Evolutionary conservation across 192 early-diverging fungal genomes (phyloP), one percentile per base, ranked within the genome.

Genomic region (Helicostylum pulchrum): DNA sequence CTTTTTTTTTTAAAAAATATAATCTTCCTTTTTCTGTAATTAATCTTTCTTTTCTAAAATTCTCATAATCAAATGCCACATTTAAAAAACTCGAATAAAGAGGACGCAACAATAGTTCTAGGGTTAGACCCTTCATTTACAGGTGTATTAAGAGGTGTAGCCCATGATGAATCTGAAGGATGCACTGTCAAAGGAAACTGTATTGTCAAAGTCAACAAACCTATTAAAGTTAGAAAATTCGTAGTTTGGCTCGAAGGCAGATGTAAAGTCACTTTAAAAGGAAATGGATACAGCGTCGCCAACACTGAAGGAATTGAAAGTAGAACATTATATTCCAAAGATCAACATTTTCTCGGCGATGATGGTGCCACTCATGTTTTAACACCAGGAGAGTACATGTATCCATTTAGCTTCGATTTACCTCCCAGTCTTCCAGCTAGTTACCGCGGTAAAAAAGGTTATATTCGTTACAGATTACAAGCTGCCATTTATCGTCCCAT

Each of bases 381-480:
- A 21, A 21, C 67, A 43, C 64, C 71, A 15, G 71, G 71, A 14
- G 53, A 64, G 17, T 51, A 73, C 49, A 46, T 47, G 7, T 67
- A 73, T 34, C 62, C 52, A 1, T 73, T 73, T n/a, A 31, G 17
- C 7, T 64, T 73, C 26, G 65, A 73, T 12, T 42, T 73, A 12
- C 66, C 71, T 11, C 47, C 65, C 26, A 62, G 71, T 0, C 36
- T 81, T 12, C 79, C 79, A 8, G 71, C 77, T 8, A 74, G 71
- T 3, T 81, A 77, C 54, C 64, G 67, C 31, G 77, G 77, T 19
- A 81, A 75, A 50, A 72, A 73, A 56, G 79, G 79, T 7, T 78
- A 75, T 14, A 74, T 81, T 20, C 68, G 74, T 5, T 81, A 81
- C 46, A 73, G 71, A 32, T 55, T 81, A 14, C 64, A 66, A 2